These are phyloP conservation scores for Lathyrus aphaca DNA, from an alignment of 306 rosid genomes.

Conservation along the genomic window DNA sequence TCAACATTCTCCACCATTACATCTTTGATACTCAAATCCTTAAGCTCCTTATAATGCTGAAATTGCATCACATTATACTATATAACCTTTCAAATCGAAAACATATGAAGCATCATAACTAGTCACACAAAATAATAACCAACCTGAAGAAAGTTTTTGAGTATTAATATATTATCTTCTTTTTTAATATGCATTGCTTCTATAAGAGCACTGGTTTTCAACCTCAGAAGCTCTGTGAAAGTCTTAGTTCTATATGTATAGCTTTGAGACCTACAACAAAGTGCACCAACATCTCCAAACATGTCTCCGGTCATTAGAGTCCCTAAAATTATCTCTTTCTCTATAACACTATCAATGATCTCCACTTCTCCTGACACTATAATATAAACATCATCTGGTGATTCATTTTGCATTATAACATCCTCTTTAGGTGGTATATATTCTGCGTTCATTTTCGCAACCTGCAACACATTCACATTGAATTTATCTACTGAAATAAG, in stretches of 20 bases:
- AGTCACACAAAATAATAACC: not conserved
- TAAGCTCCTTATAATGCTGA: conserved; percentile 73
- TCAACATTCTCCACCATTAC: conserved; percentile 51
- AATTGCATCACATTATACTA: conserved; percentile 23
- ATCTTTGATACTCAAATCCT: conserved; percentile 53
- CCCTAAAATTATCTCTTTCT: conserved; percentile 63
- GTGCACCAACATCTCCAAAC: conserved; percentile 85
- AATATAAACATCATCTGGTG: conserved; percentile 79
- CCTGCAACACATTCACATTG: conserved; percentile 48
- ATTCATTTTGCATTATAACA: conserved; percentile 74
- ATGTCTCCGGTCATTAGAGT: conserved; percentile 63
- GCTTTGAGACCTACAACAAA: conserved; percentile 68
- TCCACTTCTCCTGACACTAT: conserved; percentile 92
- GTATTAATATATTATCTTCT: conserved; percentile 59
- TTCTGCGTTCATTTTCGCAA: conserved; percentile 83
- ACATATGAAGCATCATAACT: conserved; percentile 10
- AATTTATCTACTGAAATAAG: not conserved
- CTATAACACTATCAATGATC: conserved; percentile 56
- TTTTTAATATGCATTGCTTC: conserved; percentile 65
- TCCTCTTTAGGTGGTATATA: conserved; percentile 95
- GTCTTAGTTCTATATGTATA: conserved; percentile 79
- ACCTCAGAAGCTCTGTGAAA: conserved; percentile 81
- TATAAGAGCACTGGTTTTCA: conserved; percentile 61
- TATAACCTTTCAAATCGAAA: not conserved
- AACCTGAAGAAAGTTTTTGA: conserved; percentile 79